A percentile compares a stretch with the other conserved stretches of the same genome.
Conservation (phyloP, 2,329 filamentous ascomycete genomes). For the Aspergillus ibericus region DNA sequence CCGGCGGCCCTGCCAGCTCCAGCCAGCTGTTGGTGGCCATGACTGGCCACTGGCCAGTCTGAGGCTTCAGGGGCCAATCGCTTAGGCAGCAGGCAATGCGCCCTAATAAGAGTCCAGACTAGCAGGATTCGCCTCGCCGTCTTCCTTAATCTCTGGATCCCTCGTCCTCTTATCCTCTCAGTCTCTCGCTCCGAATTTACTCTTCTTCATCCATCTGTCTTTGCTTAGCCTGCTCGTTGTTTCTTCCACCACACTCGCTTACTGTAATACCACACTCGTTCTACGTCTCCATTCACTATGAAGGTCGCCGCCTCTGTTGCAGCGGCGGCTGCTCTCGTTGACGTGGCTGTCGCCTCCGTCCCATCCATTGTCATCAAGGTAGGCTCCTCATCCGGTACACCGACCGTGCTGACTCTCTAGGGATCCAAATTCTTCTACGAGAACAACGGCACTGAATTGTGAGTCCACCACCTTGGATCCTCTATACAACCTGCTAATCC, state of each 20-base stretch:
- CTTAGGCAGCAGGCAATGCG: neutral
- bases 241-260: neutral
- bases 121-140: neutral
- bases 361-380: conserved; percentile 65
- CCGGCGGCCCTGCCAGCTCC: neutral
- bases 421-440: conserved; percentile 85
- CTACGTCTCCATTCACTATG: conserved; percentile 44
- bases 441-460: conserved; percentile 72
- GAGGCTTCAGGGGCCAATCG: neutral
- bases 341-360: conserved; percentile 51
- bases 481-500: neutral
- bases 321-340: conserved; percentile 49
- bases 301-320: conserved; percentile 50
- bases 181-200: neutral
- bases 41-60: neutral
- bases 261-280: neutral
- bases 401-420: conserved; percentile 35
- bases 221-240: neutral
- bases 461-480: conserved; percentile 25
- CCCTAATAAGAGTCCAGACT: conserved; percentile 1
- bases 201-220: neutral
- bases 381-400: conserved; percentile 9
- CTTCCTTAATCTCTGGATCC: neutral
- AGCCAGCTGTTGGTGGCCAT: too few species aligned
- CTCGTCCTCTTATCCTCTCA: neutral